These are phyloP conservation scores for Parachlorella kessleri DNA, from an alignment of 139 green algal genomes.

Conservation along the genomic window DNA sequence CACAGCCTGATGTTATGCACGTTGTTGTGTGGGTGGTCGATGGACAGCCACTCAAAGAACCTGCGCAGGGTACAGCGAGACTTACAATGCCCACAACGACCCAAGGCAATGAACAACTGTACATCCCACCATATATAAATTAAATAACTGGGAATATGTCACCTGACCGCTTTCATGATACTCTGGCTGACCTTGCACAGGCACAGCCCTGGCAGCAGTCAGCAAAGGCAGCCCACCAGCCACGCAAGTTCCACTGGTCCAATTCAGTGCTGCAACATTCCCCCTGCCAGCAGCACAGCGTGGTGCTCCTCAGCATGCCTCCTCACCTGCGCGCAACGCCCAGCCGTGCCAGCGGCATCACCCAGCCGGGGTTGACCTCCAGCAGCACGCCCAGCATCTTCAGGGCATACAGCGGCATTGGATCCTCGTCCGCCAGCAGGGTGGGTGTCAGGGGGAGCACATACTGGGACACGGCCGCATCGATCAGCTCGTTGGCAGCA, in stretches of 20 bases:
- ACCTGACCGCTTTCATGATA: too few species aligned
- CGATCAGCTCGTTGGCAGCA: constrained; percentile 47
- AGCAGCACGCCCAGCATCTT: constrained; percentile 76
- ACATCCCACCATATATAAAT: too few species aligned
- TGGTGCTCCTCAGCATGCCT: neutral
- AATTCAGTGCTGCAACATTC: too few species aligned
- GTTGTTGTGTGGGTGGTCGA: constrained; percentile 93
- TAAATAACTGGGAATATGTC: too few species aligned
- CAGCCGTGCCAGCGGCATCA: neutral
- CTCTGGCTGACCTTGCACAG: too few species aligned
- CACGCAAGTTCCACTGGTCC: too few species aligned
- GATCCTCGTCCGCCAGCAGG: constrained; percentile 83
- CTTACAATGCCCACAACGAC: too few species aligned
- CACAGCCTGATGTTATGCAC: constrained; percentile 93
- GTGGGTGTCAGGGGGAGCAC: constrained; percentile 79
- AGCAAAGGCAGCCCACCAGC: too few species aligned
- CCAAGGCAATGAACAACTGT: too few species aligned
- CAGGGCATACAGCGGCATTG: constrained; percentile 91
- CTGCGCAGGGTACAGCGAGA: too few species aligned
- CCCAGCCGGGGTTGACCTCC: constrained; percentile 20
- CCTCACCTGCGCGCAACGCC: constrained; percentile 8
- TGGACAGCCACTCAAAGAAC: constrained; percentile 88
- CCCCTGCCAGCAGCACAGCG: too few species aligned
- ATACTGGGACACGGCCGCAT: constrained; percentile 56
- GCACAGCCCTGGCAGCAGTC: too few species aligned